A percentile compares a stretch with the other conserved stretches of the same genome.
phyloP scores from a whole-genome alignment of 1,284 basidiomycete genomes.

The Cutaneotrichosporon cavernicola region DNA sequence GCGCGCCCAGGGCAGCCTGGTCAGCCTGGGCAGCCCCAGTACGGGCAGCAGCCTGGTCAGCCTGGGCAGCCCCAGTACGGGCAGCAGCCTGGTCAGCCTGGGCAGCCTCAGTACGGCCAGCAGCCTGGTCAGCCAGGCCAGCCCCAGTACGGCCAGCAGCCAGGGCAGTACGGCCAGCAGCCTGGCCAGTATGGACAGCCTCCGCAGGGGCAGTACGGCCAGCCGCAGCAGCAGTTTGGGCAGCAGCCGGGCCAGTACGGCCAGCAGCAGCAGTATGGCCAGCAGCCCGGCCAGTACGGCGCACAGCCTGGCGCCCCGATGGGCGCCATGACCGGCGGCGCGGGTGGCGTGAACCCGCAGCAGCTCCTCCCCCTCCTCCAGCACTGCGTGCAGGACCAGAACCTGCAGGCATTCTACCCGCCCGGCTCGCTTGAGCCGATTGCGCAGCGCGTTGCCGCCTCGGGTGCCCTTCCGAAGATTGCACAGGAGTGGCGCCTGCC shows the following conservation, averaged over 20 bases:
- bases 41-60: constrained; percentile 19
- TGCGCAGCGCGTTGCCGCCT: constrained; percentile 51
- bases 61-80: constrained; percentile 16
- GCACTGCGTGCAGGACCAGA: constrained; percentile 55
- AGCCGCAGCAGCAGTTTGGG: constrained; percentile 20
- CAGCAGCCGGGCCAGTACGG: constrained; percentile 26
- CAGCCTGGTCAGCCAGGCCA: constrained; percentile 23
- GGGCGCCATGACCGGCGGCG: constrained; percentile 25
- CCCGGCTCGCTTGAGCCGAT: constrained; percentile 52
- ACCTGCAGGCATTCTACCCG: constrained; percentile 54
- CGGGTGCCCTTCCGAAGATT: constrained; percentile 52
- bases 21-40: constrained; percentile 25
- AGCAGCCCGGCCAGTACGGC: constrained; percentile 25
- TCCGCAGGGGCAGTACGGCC: constrained; percentile 26
- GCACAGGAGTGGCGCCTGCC: constrained; percentile 54
- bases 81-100: constrained; percentile 15
- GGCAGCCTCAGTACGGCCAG: constrained; percentile 25
- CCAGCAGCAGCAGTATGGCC: constrained; percentile 36
- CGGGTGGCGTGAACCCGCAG: constrained; percentile 19
- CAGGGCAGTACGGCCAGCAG: constrained; percentile 30
- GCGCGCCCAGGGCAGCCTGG: constrained; percentile 35
- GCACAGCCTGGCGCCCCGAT: constrained; percentile 20
- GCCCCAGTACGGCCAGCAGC: constrained; percentile 9
- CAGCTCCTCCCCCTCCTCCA: constrained; percentile 40
- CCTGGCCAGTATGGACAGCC: constrained; percentile 31